A percentile compares a stretch with the other conserved stretches of the same genome.
Evolutionary conservation across 768 basidiomycete genomes (phyloP).

Genomic region (Harrya chromipes): DNA sequence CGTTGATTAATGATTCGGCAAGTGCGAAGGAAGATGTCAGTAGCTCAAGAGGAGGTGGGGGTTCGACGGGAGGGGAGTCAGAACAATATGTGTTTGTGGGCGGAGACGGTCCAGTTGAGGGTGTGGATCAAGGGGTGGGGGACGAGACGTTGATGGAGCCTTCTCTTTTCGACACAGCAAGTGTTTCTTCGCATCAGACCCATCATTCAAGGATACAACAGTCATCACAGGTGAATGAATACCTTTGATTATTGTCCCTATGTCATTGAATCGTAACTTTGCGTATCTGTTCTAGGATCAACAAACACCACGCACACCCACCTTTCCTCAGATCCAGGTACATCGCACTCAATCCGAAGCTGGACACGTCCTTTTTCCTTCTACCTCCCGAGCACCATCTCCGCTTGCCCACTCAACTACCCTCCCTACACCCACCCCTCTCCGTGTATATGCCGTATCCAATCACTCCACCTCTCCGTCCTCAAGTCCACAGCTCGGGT

Average conservation of each 20-base stretch:
- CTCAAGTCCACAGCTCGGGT: background rate
- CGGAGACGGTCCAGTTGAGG: conserved; percentile 10
- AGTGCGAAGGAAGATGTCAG: conserved; percentile 4
- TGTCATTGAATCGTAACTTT: background rate
- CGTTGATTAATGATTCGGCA: conserved; percentile 14
- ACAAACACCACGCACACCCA: conserved; percentile 16
- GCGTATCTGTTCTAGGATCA: conserved; percentile 8
- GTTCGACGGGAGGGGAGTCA: conserved; percentile 9
- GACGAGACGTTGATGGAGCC: conserved; percentile 23
- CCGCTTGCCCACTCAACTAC: conserved; percentile 25
- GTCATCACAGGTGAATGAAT: conserved; percentile 18
- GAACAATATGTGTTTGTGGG: conserved; percentile 29
- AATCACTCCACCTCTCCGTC: conserved; percentile 10
- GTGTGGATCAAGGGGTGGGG: conserved; percentile 5
- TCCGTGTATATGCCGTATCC: conserved; percentile 5
- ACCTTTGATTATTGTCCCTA: background rate
- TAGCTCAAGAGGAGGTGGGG: background rate
- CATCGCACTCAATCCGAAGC: conserved; percentile 20
- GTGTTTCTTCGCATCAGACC: conserved; percentile 20
- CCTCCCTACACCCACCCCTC: conserved; percentile 16
- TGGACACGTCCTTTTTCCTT: conserved; percentile 6
- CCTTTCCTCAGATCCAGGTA: conserved; percentile 26
- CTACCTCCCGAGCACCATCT: conserved; percentile 16
- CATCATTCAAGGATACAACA: conserved; percentile 7
- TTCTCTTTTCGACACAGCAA: conserved; percentile 20